Evolutionary conservation across 1,284 basidiomycete species (phyloP).

Genomic region (Apiotrichum siamense): DNA sequence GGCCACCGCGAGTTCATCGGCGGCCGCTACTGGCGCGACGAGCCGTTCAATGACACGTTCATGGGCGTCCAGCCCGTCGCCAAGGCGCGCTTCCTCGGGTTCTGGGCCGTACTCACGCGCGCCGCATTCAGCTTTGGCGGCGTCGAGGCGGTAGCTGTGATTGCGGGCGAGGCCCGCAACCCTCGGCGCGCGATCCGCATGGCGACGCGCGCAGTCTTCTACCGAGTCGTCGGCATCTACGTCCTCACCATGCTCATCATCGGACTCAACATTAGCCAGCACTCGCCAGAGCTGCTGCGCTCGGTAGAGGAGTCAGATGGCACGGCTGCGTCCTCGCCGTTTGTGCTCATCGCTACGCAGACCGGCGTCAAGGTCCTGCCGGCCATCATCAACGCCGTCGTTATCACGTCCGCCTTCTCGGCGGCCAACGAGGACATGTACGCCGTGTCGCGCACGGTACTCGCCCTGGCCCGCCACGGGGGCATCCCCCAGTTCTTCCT

Average conservation of each 20-base stretch:
- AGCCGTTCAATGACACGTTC: slow-evolving; percentile 45
- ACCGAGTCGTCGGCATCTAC: slow-evolving; percentile 64
- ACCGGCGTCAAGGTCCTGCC: slow-evolving; percentile 70
- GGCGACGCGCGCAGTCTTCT: slow-evolving; percentile 64
- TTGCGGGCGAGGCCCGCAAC: slow-evolving; percentile 51
- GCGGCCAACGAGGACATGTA: slow-evolving; percentile 26
- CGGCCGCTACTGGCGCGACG: slow-evolving; percentile 58
- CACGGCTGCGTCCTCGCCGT: slow-evolving; percentile 68
- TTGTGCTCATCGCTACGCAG: slow-evolving; percentile 61
- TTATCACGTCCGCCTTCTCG: slow-evolving; percentile 51
- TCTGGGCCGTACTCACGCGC: slow-evolving; percentile 56
- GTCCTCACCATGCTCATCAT: slow-evolving; percentile 13
- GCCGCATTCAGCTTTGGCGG: slow-evolving; percentile 36
- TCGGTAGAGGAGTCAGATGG: slow-evolving; percentile 52
- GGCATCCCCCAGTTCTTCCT: slow-evolving; percentile 58
- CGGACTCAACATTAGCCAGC: slow-evolving; percentile 40
- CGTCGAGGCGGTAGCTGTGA: slow-evolving; percentile 46
- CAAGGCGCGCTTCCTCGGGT: slow-evolving; percentile 55
- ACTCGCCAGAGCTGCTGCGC: slow-evolving; percentile 44
- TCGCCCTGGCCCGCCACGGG: slow-evolving; percentile 50
- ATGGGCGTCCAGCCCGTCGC: slow-evolving; percentile 12
- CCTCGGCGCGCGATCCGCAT: slow-evolving; percentile 66
- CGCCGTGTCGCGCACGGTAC: slow-evolving; percentile 42
- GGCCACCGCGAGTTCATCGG: slow-evolving; percentile 50
- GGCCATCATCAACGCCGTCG: slow-evolving; percentile 60